phyloP scores from a whole-genome alignment of 2,329 filamentous ascomycete species.

The Dryadomyces sulphureus region DNA sequence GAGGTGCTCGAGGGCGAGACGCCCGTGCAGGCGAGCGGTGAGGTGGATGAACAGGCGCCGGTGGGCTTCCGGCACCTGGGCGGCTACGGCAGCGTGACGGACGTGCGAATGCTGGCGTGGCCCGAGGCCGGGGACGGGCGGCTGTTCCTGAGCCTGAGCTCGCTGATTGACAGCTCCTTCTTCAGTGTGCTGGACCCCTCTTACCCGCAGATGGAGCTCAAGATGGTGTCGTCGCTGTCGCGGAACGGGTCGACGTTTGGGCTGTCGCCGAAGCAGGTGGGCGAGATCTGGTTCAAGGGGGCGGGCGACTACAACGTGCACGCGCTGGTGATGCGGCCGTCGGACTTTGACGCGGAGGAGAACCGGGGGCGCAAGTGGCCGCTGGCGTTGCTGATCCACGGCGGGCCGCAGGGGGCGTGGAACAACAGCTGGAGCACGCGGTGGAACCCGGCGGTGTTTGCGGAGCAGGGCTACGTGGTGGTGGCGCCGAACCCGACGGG shows the following conservation, averaged over 20 bases:
- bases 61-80: slow-evolving; percentile 5
- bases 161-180: slow-evolving; percentile 56
- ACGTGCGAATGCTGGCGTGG: slow-evolving; percentile 32
- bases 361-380: slow-evolving; percentile 44
- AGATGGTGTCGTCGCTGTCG: slow-evolving; percentile 46
- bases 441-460: slow-evolving; percentile 78
- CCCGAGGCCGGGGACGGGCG: slow-evolving; percentile 20
- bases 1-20: slow-evolving; percentile 11
- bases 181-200: slow-evolving; percentile 44
- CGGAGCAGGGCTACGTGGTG: slow-evolving; percentile 75
- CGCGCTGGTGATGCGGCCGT: slow-evolving; percentile 52
- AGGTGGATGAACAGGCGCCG: neutral
- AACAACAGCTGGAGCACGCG: slow-evolving; percentile 62
- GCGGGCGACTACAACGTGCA: slow-evolving; percentile 52
- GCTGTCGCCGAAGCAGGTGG: slow-evolving; percentile 45
- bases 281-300: slow-evolving; percentile 56
- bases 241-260: slow-evolving; percentile 53
- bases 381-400: slow-evolving; percentile 66
- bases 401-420: slow-evolving; percentile 69
- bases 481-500: slow-evolving; percentile 74
- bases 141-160: slow-evolving; percentile 53
- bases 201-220: slow-evolving; percentile 9
- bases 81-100: slow-evolving; percentile 34
- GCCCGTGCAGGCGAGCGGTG: neutral
- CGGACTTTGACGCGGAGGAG: slow-evolving; percentile 50